These are phyloP conservation scores for Fusarium solani-melongenae DNA, from an alignment of 2,329 filamentous ascomycete species.

Conservation along the genomic window DNA sequence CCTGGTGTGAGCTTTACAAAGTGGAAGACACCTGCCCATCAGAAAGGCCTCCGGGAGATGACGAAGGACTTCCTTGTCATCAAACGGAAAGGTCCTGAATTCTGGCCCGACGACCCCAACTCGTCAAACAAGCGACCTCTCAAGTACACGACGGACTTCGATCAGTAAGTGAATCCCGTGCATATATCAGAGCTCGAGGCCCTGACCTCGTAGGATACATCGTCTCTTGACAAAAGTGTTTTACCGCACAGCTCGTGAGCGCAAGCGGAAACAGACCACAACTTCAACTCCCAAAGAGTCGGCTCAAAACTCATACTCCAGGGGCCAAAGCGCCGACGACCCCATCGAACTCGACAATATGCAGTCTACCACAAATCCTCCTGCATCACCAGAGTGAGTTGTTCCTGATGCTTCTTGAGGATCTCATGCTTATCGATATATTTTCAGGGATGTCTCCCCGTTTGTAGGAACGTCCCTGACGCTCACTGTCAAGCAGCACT, in stretches of 20 bases:
- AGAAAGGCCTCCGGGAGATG: constrained; percentile 31
- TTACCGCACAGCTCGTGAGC: constrained; percentile 14
- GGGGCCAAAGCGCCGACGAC: constrained; percentile 2
- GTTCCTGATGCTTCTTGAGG: accelerated
- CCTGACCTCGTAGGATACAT: constrained; percentile 5
- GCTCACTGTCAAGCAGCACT: no score
- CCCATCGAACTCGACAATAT: constrained; percentile 22
- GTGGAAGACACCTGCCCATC: constrained; percentile 26
- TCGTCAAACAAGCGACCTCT: not conserved
- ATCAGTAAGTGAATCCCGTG: not conserved
- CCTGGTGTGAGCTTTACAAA: constrained; percentile 8
- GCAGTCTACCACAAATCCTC: not conserved
- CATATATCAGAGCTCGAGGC: not conserved
- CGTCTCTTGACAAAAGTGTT: constrained; percentile 27
- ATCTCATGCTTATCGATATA: not conserved
- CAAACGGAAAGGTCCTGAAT: constrained; percentile 24
- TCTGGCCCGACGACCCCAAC: constrained; percentile 27
- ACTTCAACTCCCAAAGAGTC: not conserved
- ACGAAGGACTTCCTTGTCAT: constrained; percentile 24
- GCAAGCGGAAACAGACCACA: constrained; percentile 2
- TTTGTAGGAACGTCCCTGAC: not conserved
- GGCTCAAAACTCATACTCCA: not conserved
- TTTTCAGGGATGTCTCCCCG: not conserved
- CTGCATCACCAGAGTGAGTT: not conserved
- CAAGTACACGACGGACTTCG: constrained; percentile 22